Evolutionary conservation across 1,139 yeast species (phyloP).

Genomic region (Schwanniomyces etchellsii): DNA sequence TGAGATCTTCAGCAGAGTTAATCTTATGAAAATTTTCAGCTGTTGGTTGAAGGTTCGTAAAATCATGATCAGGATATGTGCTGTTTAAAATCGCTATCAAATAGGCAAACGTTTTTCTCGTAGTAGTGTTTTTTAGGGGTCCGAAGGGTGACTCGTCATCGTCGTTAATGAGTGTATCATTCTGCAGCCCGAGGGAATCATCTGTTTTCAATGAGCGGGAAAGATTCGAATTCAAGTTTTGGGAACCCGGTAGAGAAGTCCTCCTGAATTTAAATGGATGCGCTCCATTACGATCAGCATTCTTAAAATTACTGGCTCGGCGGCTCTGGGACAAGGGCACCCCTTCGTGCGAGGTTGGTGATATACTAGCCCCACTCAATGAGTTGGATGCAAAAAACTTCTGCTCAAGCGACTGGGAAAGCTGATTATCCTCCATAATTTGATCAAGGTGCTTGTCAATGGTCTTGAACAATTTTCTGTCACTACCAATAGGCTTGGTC

Average conservation of each 20-base stretch:
- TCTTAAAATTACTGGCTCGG: constrained; percentile 1
- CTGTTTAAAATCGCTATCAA: constrained; percentile 86
- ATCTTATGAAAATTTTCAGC: constrained; percentile 55
- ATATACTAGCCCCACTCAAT: constrained; percentile 32
- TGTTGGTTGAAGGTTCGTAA: constrained; percentile 78
- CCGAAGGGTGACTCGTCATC: constrained; percentile 81
- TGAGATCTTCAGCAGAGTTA: constrained; percentile 48
- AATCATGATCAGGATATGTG: constrained; percentile 94
- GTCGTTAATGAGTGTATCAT: constrained; percentile 7
- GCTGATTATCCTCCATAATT: constrained; percentile 51
- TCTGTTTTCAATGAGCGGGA: constrained; percentile 16
- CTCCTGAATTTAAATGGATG: constrained; percentile 17
- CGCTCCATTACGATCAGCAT: constrained; percentile 17
- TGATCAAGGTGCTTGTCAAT: constrained; percentile 78
- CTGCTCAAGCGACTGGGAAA: constrained; percentile 35
- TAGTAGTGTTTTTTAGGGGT: constrained; percentile 75
- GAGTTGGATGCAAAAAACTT: constrained; percentile 18
- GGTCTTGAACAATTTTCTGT: constrained; percentile 79
- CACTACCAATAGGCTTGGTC: constrained; percentile 88
- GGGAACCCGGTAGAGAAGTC: constrained; percentile 7
- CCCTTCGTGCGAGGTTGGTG: constrained; percentile 17
- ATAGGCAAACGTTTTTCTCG: constrained; percentile 86
- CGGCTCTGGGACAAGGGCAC: neutral
- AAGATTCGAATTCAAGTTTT: constrained; percentile 5
- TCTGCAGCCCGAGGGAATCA: constrained; percentile 18